phyloP scores from a whole-genome alignment of 768 basidiomycete genomes.

The Mycena metata region DNA sequence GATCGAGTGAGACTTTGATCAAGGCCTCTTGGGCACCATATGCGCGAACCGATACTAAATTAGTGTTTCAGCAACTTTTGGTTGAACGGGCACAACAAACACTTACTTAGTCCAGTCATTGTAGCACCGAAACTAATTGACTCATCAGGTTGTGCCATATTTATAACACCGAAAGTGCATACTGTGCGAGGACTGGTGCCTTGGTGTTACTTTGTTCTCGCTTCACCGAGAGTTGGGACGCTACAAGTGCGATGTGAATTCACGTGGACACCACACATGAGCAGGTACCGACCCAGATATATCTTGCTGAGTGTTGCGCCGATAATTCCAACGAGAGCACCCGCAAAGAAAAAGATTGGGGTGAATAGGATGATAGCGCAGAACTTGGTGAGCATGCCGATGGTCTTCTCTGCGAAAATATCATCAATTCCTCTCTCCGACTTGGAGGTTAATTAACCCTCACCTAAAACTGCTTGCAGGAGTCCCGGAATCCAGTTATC shows the following conservation, averaged over 20 bases:
- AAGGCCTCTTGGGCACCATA: constrained; percentile 61
- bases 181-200: constrained; percentile 53
- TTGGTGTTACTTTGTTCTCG: constrained; percentile 62
- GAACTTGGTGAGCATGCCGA: constrained; percentile 58
- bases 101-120: constrained; percentile 66
- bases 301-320: constrained; percentile 60
- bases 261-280: neutral
- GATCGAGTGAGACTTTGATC: constrained; percentile 49
- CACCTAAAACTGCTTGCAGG: constrained; percentile 40
- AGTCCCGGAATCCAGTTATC: constrained; percentile 58
- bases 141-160: constrained; percentile 32
- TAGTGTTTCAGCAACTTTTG: neutral
- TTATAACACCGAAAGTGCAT: constrained; percentile 47
- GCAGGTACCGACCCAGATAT: constrained; percentile 49
- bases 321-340: constrained; percentile 54
- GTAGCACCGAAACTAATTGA: constrained; percentile 63
- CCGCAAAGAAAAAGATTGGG: constrained; percentile 62
- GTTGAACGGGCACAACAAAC: neutral
- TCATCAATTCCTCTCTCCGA: constrained; percentile 22
- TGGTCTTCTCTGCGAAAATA: constrained; percentile 40
- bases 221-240: constrained; percentile 62
- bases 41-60: constrained; percentile 57
- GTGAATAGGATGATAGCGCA: constrained; percentile 59
- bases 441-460: constrained; percentile 52
- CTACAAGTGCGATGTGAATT: constrained; percentile 26